Percentiles rank a stretch among this genome's conserved stretches.
phyloP scores from a whole-genome alignment of 208 protist genomes.

The Vickermania ingenoplastis region DNA sequence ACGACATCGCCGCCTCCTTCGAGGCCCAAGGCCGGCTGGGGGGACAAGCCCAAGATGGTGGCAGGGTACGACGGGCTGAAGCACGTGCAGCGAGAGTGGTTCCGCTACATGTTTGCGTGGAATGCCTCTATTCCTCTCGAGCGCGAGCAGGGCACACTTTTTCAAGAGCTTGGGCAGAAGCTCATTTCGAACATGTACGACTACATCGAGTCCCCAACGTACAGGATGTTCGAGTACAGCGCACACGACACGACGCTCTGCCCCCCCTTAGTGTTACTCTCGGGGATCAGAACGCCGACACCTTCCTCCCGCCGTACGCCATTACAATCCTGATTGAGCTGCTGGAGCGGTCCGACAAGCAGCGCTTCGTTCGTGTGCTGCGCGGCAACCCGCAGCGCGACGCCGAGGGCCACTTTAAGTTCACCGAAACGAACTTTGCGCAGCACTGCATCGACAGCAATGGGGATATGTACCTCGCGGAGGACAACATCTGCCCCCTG shows the following conservation, averaged over 20 bases:
- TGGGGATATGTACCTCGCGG: slow-evolving; percentile 20
- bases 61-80: not conserved
- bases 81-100: not conserved
- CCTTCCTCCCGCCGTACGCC: slow-evolving; percentile 36
- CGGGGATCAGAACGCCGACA: slow-evolving; percentile 25
- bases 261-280: slow-evolving; percentile 40
- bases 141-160: slow-evolving; percentile 18
- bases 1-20: not conserved
- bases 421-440: slow-evolving; percentile 17
- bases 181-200: slow-evolving; percentile 35
- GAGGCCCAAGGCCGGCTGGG: not conserved
- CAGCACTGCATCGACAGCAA: slow-evolving; percentile 35
- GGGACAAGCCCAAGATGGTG: not conserved
- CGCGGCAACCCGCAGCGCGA: slow-evolving; percentile 27
- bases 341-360: slow-evolving; percentile 34
- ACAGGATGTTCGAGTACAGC: slow-evolving; percentile 63
- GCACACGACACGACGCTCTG: slow-evolving; percentile 40
- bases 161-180: slow-evolving; percentile 29
- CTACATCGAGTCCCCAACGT: slow-evolving; percentile 21
- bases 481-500: slow-evolving; percentile 21
- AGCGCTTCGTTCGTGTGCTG: slow-evolving; percentile 37
- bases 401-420: slow-evolving; percentile 19
- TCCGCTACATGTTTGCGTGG: slow-evolving; percentile 21
- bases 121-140: slow-evolving; percentile 17
- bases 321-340: slow-evolving; percentile 45